Conservation (phyloP, 1,284 basidiomycete genomes). For the Ceratobasidium papillatum region DNA sequence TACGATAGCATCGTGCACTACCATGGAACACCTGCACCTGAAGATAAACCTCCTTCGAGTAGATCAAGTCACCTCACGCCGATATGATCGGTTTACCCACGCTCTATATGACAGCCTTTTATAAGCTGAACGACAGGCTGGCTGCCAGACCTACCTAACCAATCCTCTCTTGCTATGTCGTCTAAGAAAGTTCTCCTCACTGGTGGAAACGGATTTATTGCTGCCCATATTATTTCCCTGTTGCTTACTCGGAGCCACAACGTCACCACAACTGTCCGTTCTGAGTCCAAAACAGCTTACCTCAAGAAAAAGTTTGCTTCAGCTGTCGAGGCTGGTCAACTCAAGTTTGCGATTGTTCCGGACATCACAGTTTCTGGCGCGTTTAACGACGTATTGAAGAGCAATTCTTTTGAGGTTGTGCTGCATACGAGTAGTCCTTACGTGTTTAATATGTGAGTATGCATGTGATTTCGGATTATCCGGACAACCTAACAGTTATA, state of each 20-base stretch:
- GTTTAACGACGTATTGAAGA: slow-evolving; percentile 44
- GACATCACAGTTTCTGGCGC: slow-evolving; percentile 44
- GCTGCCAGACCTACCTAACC: neutral
- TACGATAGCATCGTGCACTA: neutral
- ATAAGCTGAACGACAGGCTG: neutral
- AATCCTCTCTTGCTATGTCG: neutral
- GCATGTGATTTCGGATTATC: neutral
- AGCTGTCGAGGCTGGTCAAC: slow-evolving; percentile 1
- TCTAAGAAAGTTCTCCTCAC: slow-evolving; percentile 17
- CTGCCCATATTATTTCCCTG: slow-evolving; percentile 13
- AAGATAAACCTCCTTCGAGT: neutral
- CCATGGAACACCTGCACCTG: neutral
- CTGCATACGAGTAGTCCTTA: slow-evolving; percentile 41
- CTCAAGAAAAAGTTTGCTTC: slow-evolving; percentile 38
- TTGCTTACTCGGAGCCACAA: slow-evolving; percentile 5
- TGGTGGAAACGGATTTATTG: slow-evolving; percentile 36
- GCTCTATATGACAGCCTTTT: neutral
- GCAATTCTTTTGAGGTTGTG: slow-evolving; percentile 41
- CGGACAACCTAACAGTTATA: neutral
- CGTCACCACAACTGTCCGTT: slow-evolving; percentile 42
- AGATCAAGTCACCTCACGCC: neutral
- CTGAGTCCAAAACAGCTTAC: slow-evolving; percentile 35
- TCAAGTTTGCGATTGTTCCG: slow-evolving; percentile 43
- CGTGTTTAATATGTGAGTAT: slow-evolving; percentile 35
- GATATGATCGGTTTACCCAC: neutral